Percentiles rank a stretch among this genome's conserved stretches.
Evolutionary conservation across 2,329 filamentous ascomycete genomes (phyloP).

Genomic region (Colletotrichum sp.): DNA sequence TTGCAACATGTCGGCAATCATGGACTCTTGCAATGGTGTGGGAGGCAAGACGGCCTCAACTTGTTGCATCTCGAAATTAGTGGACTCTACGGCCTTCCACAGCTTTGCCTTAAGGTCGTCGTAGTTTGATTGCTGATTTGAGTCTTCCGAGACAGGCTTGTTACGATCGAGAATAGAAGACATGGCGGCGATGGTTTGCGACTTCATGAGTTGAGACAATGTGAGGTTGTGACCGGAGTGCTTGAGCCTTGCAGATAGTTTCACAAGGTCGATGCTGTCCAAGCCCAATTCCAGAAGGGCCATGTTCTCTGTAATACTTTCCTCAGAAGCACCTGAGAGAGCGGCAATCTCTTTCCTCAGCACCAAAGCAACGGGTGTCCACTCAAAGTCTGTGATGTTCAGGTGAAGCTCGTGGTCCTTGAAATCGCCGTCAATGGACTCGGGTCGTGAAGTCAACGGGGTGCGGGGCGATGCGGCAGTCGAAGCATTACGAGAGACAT

Average conservation of each 20-base stretch:
- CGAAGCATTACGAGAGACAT: conserved; percentile 10
- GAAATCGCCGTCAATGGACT: conserved; percentile 5
- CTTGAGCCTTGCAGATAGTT: conserved; percentile 75
- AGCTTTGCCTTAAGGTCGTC: conserved; percentile 37
- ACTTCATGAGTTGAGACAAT: conserved; percentile 79
- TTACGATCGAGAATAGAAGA: conserved; percentile 27
- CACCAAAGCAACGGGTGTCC: conserved; percentile 57
- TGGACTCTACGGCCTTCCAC: conserved; percentile 37
- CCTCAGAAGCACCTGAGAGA: conserved; percentile 59
- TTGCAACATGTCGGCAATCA: conserved; percentile 81
- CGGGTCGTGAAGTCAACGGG: conserved; percentile 4
- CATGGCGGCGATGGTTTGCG: conserved; percentile 71
- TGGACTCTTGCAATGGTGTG: conserved; percentile 85
- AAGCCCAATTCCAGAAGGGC: conserved; percentile 84
- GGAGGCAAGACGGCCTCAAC: conserved; percentile 71
- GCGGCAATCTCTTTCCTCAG: conserved; percentile 68
- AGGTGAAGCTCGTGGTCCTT: not conserved
- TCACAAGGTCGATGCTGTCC: conserved; percentile 92
- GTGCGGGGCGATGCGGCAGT: conserved; percentile 11
- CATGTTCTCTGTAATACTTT: conserved; percentile 59
- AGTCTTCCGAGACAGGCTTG: conserved; percentile 10
- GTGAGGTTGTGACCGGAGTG: conserved; percentile 63
- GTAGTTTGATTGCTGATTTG: conserved; percentile 17
- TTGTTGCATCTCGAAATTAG: conserved; percentile 38
- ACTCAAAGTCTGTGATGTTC: conserved; percentile 50